phyloP scores from a whole-genome alignment of 139 green algal species.

The Chlorella sp. region DNA sequence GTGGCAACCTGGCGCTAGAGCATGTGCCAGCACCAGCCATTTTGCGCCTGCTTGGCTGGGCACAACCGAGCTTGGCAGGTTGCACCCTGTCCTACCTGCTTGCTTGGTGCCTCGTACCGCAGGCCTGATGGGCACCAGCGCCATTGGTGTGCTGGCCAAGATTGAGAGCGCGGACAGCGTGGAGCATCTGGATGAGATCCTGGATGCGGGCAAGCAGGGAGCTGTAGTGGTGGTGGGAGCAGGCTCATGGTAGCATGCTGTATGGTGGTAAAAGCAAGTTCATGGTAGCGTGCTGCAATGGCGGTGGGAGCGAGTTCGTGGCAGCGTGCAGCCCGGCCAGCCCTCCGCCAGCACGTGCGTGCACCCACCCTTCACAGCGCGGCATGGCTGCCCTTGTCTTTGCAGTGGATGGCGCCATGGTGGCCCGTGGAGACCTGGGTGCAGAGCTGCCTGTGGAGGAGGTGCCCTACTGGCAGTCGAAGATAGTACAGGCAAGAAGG shows the following conservation, averaged over 20 bases:
- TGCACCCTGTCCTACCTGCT: neutral
- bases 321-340: no score
- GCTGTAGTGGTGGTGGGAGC: no score
- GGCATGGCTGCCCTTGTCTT: neutral
- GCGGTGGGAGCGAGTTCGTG: no score
- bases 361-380: neutral
- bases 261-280: no score
- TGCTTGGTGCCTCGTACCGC: neutral
- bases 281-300: no score
- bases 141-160: conserved; percentile 75
- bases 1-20: no score
- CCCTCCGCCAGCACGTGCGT: neutral
- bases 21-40: no score
- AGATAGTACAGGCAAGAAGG: no score
- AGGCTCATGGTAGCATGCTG: no score
- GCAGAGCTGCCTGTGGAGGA: conserved; percentile 85
- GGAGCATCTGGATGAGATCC: conserved; percentile 74
- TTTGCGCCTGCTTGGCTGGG: no score
- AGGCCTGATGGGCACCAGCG: conserved; percentile 2
- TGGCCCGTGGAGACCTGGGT: conserved; percentile 82
- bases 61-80: no score
- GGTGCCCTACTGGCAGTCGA: conserved; percentile 82
- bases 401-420: conserved; percentile 80
- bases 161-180: conserved; percentile 82
- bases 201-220: conserved; percentile 56